Conservation (phyloP, 106 monocot species). For the Allium sativum region DNA sequence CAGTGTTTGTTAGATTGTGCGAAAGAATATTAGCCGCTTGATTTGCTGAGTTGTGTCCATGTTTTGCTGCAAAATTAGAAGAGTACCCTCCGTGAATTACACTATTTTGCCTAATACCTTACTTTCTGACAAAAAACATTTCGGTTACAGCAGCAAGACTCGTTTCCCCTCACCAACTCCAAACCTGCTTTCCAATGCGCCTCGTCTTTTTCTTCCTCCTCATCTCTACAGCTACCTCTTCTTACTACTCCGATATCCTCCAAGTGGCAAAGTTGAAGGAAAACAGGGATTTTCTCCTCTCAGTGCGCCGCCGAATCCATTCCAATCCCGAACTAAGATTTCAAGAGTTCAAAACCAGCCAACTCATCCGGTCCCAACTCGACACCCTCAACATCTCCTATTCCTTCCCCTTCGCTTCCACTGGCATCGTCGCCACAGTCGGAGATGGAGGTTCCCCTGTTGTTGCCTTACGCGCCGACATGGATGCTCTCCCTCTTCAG, state of each 20-base stretch:
- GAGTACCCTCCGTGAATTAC: too few relatives aligned
- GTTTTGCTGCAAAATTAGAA: too few relatives aligned
- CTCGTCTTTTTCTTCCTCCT: conserved; percentile 13
- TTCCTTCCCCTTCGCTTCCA: conserved; percentile 37
- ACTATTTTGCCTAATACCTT: too few relatives aligned
- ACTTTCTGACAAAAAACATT: too few relatives aligned
- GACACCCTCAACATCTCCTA: conserved; percentile 47
- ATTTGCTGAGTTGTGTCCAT: too few relatives aligned
- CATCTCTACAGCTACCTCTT: not conserved
- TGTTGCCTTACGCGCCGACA: conserved; percentile 84
- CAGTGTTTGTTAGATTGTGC: too few relatives aligned
- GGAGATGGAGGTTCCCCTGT: conserved; percentile 58
- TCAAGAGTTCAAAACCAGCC: conserved; percentile 69
- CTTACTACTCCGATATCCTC: conserved; percentile 32
- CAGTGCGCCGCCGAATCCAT: conserved; percentile 54
- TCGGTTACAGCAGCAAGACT: too few relatives aligned
- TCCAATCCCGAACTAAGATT: conserved; percentile 71
- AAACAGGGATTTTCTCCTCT: conserved; percentile 33
- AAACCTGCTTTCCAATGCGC: too few relatives aligned
- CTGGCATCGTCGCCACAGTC: conserved; percentile 59
- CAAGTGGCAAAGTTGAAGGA: conserved; percentile 15
- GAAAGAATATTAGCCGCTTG: too few relatives aligned
- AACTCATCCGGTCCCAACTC: conserved; percentile 57
- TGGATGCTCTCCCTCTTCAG: conserved; percentile 84
- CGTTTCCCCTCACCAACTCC: too few relatives aligned